Evolutionary conservation across 495 filamentous ascomycete species (phyloP).

Genomic region (Aspergillus nanangensis): DNA sequence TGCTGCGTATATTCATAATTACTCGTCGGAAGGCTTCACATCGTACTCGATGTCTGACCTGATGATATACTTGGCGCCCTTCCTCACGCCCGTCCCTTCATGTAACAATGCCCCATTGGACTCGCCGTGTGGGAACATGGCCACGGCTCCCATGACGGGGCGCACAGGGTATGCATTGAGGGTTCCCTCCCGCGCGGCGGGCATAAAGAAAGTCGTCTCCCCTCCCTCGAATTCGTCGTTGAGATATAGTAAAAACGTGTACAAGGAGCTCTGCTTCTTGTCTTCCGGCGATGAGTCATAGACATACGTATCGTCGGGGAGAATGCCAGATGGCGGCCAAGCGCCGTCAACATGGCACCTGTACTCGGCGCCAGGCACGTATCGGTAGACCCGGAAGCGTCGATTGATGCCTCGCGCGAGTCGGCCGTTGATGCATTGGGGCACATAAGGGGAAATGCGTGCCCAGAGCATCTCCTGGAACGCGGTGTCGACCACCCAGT

Average conservation of each 20-base stretch:
- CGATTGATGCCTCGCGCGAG: constrained; percentile 31
- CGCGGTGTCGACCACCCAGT: constrained; percentile 34
- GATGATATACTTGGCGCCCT: constrained; percentile 39
- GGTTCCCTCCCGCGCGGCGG: constrained; percentile 28
- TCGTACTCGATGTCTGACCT: constrained; percentile 38
- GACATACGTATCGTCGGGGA: constrained; percentile 29
- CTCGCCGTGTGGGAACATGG: constrained; percentile 36
- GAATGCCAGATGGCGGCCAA: constrained; percentile 35
- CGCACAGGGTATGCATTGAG: constrained; percentile 35
- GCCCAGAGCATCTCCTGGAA: constrained; percentile 38
- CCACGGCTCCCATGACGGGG: constrained; percentile 39
- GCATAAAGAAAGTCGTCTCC: constrained; percentile 37
- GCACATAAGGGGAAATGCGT: constrained; percentile 28
- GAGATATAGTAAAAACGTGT: constrained; percentile 36
- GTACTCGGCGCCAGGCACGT: constrained; percentile 37
- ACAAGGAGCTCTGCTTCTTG: constrained; percentile 35
- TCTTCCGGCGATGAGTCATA: constrained; percentile 34
- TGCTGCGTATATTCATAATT: too few species aligned
- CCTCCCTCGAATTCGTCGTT: constrained; percentile 40
- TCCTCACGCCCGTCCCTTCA: constrained; percentile 34
- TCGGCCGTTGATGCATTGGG: constrained; percentile 26
- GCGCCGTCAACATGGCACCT: constrained; percentile 37
- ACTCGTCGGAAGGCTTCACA: constrained; percentile 21
- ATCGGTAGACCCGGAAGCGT: constrained; percentile 36
- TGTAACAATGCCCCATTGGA: constrained; percentile 34